Evolutionary conservation across 306 rosid genomes (phyloP), one percentile per base, ranked within the genome.

Genomic region (Quercus suber): DNA sequence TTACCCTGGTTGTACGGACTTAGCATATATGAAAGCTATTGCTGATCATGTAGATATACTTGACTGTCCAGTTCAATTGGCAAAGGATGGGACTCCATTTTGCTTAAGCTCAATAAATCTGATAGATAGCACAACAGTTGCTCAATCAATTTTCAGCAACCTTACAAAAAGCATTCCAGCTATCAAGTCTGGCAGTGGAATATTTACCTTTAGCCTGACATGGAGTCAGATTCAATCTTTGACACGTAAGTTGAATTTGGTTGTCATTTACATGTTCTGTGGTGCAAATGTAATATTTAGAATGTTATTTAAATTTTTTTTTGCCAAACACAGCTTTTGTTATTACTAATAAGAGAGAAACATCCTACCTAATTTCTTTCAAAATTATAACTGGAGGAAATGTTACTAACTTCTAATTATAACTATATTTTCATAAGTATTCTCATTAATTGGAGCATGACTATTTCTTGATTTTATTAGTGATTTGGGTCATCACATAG

Each of bases 41-140:
- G 57, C 17, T 17, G 91, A 92, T 87, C 94, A 91, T 58, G 98
- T 75, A 51, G 97, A 95, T 64, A 82, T 95, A 75, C 86, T 95
- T 18, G 99, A 95, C 82, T 95, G 98, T 82, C 95, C 93, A 11
- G 99, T 95, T 84, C 99, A 93, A 88, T 71, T 93, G n/a, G 80
- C 98, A 15, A 86, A 88, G 84, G 99, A 93, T n/a, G 91, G 98
- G 71, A 84, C 6, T 68, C 98, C 93, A 76, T 86, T 95, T 84
- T 95, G 99, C 85, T 77, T 73, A 58, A 93, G 86, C 88, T 79
- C 90, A 68, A 84, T 90, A 52, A 90, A 95, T 88, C 98, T 95
- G 61, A 77, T 91, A 3, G 90, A 91, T 73, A 89, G 89, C 88
- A 93, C 98, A 31, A 73, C 74, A 4, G 90, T 79, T 13, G 84